Evolutionary conservation across 345 rosid species (phyloP).

Genomic region (Ailanthus altissimus): DNA sequence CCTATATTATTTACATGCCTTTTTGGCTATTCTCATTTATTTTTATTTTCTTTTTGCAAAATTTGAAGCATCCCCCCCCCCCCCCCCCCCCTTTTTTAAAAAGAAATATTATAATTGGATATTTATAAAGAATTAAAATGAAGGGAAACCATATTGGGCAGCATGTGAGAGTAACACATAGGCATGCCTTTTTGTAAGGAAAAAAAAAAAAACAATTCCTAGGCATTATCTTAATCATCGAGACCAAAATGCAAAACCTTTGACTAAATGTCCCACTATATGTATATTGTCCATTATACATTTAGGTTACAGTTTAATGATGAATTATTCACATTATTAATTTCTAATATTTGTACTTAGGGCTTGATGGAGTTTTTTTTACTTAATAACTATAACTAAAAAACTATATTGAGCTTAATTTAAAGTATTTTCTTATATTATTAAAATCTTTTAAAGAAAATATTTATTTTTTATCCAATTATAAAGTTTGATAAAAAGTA

Average conservation of each 20-base stretch:
- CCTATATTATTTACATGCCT: neutral
- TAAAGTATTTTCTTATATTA: no score
- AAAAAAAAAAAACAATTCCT: constrained; percentile 23
- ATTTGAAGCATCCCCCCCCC: neutral
- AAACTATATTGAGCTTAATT: no score
- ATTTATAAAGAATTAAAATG: constrained; percentile 12
- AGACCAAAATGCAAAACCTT: constrained; percentile 32
- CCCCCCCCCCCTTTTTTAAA: no score
- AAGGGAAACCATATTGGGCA: constrained; percentile 30
- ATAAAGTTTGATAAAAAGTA: no score
- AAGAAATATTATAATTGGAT: neutral
- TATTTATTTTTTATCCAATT: no score
- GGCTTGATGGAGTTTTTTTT: neutral
- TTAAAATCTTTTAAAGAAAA: no score
- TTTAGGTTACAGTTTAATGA: neutral
- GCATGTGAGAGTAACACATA: constrained; percentile 36
- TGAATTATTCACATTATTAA: neutral
- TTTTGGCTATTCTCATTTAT: neutral
- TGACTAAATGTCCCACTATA: constrained; percentile 38
- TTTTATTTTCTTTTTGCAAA: neutral
- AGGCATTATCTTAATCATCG: constrained; percentile 21
- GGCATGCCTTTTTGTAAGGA: constrained; percentile 27
- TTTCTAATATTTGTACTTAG: neutral
- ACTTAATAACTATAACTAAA: neutral
- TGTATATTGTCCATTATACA: neutral